These are phyloP conservation scores for Phascolomyces articulosus DNA, from an alignment of 371 early-diverging fungal species.

Conservation along the genomic window DNA sequence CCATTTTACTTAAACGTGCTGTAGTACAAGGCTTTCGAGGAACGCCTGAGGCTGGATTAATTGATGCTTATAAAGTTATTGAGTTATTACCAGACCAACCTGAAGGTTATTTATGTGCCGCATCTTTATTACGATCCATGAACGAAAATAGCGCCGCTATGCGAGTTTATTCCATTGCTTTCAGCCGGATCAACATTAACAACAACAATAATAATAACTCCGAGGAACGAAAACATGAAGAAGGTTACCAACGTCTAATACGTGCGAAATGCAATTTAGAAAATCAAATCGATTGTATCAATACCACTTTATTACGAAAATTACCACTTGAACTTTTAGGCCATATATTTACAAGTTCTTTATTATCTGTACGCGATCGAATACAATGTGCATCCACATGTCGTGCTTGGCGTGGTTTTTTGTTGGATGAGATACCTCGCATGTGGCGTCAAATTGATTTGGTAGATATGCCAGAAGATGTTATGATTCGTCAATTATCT, in stretches of 20 bases:
- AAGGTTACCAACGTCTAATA: background rate
- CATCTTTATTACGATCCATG: background rate
- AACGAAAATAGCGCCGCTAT: background rate
- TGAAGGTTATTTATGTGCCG: background rate
- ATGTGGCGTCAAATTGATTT: background rate
- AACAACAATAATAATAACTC: no score
- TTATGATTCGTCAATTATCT: background rate
- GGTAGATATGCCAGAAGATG: background rate
- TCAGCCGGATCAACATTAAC: background rate
- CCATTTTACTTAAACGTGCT: background rate
- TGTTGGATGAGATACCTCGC: background rate
- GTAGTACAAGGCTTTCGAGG: background rate
- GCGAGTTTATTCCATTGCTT: background rate
- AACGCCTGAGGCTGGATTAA: background rate
- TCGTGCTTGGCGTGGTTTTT: slow-evolving; percentile 1
- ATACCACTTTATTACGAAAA: background rate
- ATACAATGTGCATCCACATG: background rate
- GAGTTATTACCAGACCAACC: background rate
- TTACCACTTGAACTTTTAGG: background rate
- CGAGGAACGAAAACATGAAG: background rate
- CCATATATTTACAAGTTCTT: background rate
- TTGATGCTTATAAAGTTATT: background rate
- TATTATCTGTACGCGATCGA: background rate
- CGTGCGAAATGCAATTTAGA: background rate
- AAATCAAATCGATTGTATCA: background rate